Conservation (phyloP, 2,329 filamentous ascomycete species). For the Orbilia brochopaga region DNA sequence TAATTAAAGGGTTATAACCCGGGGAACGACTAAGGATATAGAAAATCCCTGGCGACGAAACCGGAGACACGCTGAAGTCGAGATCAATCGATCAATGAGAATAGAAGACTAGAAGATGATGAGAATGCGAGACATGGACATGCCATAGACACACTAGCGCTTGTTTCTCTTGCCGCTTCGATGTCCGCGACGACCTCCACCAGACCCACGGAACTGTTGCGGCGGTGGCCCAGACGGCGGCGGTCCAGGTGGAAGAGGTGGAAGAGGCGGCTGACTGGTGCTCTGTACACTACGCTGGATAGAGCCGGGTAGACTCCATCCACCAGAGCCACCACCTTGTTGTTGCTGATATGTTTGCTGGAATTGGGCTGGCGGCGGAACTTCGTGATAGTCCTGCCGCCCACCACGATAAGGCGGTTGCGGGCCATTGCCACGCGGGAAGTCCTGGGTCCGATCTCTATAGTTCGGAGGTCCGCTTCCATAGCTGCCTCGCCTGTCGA, state of each 20-base stretch:
- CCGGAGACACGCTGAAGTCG: no score
- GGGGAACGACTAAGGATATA: no score
- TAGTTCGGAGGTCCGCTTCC: slow-evolving; percentile 15
- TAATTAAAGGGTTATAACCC: no score
- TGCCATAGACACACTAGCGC: slow-evolving; percentile 1
- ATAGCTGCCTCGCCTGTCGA: slow-evolving; percentile 34
- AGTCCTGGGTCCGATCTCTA: slow-evolving; percentile 46
- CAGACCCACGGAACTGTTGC: slow-evolving; percentile 10
- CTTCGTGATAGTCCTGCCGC: slow-evolving; percentile 29
- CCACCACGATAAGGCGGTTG: slow-evolving; percentile 27
- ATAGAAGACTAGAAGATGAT: neutral
- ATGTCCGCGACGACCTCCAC: slow-evolving; percentile 18
- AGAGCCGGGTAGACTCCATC: slow-evolving; percentile 45
- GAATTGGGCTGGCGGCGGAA: slow-evolving; percentile 25
- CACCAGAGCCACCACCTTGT: slow-evolving; percentile 14
- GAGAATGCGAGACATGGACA: neutral
- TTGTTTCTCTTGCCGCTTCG: slow-evolving; percentile 13
- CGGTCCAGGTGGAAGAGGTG: slow-evolving; percentile 31
- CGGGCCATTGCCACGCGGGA: slow-evolving; percentile 28
- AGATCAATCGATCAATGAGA: neutral
- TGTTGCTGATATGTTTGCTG: slow-evolving; percentile 3
- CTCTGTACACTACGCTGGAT: slow-evolving; percentile 31
- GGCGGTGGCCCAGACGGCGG: slow-evolving; percentile 14
- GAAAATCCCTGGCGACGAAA: no score
- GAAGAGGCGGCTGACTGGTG: slow-evolving; percentile 37